phyloP scores from a whole-genome alignment of 2,329 filamentous ascomycete species.

The Zasmidium angulare region DNA sequence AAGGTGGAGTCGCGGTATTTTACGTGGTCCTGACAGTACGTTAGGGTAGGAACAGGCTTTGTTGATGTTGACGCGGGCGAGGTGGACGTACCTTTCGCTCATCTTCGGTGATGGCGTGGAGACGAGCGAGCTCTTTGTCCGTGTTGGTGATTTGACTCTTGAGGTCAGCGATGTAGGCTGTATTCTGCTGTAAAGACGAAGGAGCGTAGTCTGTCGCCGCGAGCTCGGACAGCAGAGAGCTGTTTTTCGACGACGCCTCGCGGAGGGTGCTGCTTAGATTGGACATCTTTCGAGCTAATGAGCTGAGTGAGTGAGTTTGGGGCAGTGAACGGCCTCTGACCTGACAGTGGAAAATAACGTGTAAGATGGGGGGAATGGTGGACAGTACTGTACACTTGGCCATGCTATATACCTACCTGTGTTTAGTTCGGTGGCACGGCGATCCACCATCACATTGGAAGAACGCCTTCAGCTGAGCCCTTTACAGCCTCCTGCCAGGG shows the following conservation, averaged over 20 bases:
- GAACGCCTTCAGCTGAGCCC: not conserved
- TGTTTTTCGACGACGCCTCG: constrained; percentile 27
- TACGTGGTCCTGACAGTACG: constrained; percentile 43
- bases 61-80: not conserved
- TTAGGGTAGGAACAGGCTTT: not conserved
- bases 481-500: not conserved
- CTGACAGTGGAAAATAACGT: too few species aligned
- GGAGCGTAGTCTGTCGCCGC: constrained; percentile 52
- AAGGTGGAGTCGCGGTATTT: constrained; percentile 55
- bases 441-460: not conserved
- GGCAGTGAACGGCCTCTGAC: too few species aligned
- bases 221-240: constrained; percentile 48
- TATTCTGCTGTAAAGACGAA: constrained; percentile 48
- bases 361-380: not conserved
- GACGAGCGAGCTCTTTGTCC: constrained; percentile 39
- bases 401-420: constrained; percentile 15
- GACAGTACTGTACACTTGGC: not conserved
- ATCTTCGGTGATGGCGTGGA: constrained; percentile 45
- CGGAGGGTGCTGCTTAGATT: constrained; percentile 15
- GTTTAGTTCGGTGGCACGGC: not conserved
- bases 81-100: constrained; percentile 41
- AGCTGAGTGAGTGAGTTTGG: not conserved
- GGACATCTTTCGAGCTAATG: constrained; percentile 17
- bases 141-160: constrained; percentile 41
- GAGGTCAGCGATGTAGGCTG: constrained; percentile 48